A percentile compares a stretch with the other conserved stretches of the same genome.
Conservation (phyloP, 2,329 filamentous ascomycete genomes). For the Diplodia sapinea region DNA sequence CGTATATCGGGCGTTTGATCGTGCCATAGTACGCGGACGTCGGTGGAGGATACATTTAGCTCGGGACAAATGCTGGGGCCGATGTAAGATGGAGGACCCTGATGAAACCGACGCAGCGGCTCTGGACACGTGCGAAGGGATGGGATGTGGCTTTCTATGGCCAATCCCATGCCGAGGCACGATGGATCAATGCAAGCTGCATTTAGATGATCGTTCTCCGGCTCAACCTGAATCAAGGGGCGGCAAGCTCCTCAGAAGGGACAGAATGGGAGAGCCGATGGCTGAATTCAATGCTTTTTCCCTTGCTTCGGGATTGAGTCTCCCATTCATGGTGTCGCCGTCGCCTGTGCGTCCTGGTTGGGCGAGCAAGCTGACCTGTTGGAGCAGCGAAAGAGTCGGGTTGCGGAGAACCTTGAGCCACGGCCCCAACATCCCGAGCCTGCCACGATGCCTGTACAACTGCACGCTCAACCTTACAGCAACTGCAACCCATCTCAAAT, state of each 20-base stretch:
- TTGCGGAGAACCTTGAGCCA: constrained; percentile 12
- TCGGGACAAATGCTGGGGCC: no score
- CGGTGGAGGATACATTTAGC: no score
- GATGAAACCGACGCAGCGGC: no score
- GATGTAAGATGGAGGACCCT: no score
- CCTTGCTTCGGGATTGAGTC: not conserved
- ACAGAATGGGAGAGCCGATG: not conserved
- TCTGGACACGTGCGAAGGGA: no score
- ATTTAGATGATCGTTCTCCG: not conserved
- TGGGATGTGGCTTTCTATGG: no score
- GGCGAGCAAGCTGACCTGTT: not conserved
- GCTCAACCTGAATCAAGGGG: constrained; percentile 27
- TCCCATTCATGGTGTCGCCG: not conserved
- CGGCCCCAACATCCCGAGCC: constrained; percentile 23
- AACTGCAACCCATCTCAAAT: not conserved
- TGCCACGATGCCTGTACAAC: not conserved
- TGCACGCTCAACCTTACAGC: not conserved
- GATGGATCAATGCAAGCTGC: constrained; percentile 51
- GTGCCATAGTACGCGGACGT: no score
- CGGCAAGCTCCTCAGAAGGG: constrained; percentile 55
- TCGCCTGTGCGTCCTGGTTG: not conserved
- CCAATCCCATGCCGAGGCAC: no score
- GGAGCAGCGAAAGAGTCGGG: not conserved
- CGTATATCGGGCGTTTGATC: no score
- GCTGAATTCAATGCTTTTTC: not conserved